Evolutionary conservation across 495 filamentous ascomycete genomes (phyloP).

Genomic region (Hamigera avellanea): DNA sequence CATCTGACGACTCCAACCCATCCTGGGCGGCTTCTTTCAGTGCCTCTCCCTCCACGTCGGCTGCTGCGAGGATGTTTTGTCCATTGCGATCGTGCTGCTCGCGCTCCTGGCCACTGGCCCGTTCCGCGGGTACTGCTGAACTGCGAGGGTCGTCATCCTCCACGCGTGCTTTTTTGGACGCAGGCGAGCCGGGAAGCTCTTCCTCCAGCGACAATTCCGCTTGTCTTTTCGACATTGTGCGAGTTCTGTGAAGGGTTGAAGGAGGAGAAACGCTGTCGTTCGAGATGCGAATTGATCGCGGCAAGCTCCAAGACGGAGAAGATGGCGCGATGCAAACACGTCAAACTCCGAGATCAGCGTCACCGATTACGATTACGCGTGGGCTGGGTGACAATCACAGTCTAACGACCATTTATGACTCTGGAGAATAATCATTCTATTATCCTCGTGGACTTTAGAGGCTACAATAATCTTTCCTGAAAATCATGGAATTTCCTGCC

Average conservation of each 20-base stretch:
- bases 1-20: slow-evolving; percentile 17
- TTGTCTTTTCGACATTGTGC: slow-evolving; percentile 61
- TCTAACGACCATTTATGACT: too few relatives aligned
- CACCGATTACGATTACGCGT: too few relatives aligned
- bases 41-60: slow-evolving; percentile 28
- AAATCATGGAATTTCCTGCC: slow-evolving; percentile 9
- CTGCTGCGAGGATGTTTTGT: slow-evolving; percentile 24
- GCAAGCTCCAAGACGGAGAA: slow-evolving; percentile 1
- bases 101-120: slow-evolving; percentile 19
- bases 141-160: slow-evolving; percentile 38
- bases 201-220: slow-evolving; percentile 70
- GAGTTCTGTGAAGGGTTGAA: not conserved
- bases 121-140: slow-evolving; percentile 27
- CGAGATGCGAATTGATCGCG: slow-evolving; percentile 3
- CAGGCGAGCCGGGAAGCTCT: slow-evolving; percentile 49
- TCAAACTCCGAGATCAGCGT: slow-evolving; percentile 19
- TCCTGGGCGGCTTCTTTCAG: slow-evolving; percentile 27
- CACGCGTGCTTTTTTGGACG: slow-evolving; percentile 63
- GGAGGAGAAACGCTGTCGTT: slow-evolving; percentile 36
- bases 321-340: slow-evolving; percentile 24
- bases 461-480: slow-evolving; percentile 4
- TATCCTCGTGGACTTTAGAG: not conserved
- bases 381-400: too few relatives aligned
- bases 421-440: too few relatives aligned
- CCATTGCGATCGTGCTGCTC: slow-evolving; percentile 26